Evolutionary conservation across 495 filamentous ascomycete species (phyloP), one percentile per base, ranked within the genome.

Genomic region (Lepidopterella palustris): DNA sequence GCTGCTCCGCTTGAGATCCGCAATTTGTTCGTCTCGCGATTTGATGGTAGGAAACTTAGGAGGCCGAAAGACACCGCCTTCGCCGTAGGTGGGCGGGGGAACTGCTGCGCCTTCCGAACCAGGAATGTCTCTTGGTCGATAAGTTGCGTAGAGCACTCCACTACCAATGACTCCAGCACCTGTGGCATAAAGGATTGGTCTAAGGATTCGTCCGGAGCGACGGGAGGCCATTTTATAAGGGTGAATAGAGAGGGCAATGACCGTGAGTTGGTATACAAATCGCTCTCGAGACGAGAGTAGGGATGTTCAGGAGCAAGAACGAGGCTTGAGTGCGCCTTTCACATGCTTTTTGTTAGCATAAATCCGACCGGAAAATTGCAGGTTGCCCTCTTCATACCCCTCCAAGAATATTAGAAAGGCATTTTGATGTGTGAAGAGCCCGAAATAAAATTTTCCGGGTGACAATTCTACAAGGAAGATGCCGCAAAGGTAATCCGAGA

Each of bases 91-190:
- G 4, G 89, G 90, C 20, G 90, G 89, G 21, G 88, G 87, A 15
- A 93, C 90, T 11, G 82, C 84, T 0, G 89, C 84, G 26, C 84
- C 84, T 66, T 93, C 87, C 58, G 82, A 84, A 52, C 91, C 91
- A 39, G 90, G 90, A 48, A 95, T 90, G 70, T 92, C 88, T 61
- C 87, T 83, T 9, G 91, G 91, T 48, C 90, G 86, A 71, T 93
- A 92, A 42, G 84, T 78, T 60, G 88, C 83, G 69, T 92, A 90
- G 52, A 95, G 78, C 40, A 82, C 76, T 50, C 83, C 85, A 15
- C 80, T 83, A 60, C 83, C 83, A 48, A 79, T 71, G 24, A 77
- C 75, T 9, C 78, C 77, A 4, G 80, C 83, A 45, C 75, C 80
- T n/a, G 80, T 73, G 20, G 81, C 79, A 70, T 88, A 88, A 24